Base-by-base conservation (phyloP, 352 stramenopile genomes). In the Phytopythium vexans region DNA sequence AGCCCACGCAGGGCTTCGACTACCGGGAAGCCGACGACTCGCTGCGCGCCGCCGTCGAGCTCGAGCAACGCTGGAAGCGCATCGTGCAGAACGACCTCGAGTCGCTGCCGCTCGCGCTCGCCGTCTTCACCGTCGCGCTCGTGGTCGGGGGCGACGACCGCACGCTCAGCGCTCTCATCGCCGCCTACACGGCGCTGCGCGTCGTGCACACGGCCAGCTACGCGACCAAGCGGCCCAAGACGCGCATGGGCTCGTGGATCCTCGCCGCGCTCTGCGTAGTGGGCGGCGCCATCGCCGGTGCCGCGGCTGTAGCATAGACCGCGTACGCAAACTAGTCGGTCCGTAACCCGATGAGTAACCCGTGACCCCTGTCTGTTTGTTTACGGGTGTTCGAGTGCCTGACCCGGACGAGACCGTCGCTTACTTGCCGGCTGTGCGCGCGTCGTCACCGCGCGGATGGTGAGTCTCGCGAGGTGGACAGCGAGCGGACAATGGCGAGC, bases 31-130 rank as follows among this genome's bases (percentile, higher is more conserved):
- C n/a, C 10, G 40, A 56, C 14, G 68, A 72, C 15, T 65, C 60
- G 56, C 54, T 64, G 10, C 60, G 62, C 32, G 36, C 61, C n/a
- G 66, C 67, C 37, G 51, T 52, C 31, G 42, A 68, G n/a, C 57
- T 62, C 44, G 72, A 82, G 58, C 49, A 68, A 53, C 74, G 75
- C 34, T 86, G 75, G 72, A 62, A 70, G n/a, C 68, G 70, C 41
- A 83, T 86, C 49, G 56, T 81, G 35, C 55, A 65, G 45, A 86
- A 86, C 64, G 74, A 86, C 49, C 42, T 83, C 21, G 74, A 83
- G 59, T 79, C 74, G 21, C 75, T 86, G 9, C 74, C 75, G n/a
- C 15, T 86, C 9, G 63, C 66, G 15, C 54, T 82, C 31, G 42
- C 70, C 6, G 58, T 82, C 37, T 82, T 79, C 41, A 61, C 52